phyloP scores from a whole-genome alignment of 176 grass and related monocot species.

The Oryza glaberrima region DNA sequence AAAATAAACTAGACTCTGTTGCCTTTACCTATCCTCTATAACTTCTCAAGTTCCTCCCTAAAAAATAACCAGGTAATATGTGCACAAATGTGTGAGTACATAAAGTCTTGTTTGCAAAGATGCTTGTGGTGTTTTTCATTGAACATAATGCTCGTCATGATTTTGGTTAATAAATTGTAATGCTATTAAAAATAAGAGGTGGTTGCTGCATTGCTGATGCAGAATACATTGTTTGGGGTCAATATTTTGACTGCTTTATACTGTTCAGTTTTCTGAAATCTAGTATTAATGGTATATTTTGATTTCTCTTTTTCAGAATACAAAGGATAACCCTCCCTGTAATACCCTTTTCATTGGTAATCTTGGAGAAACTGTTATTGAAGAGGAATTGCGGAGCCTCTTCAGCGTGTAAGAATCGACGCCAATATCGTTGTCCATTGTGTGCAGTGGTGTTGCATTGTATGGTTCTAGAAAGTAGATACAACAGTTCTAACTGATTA shows the following conservation, averaged over 20 bases:
- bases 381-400: slow-evolving; percentile 88
- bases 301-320: slow-evolving; percentile 78
- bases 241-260: slow-evolving; percentile 21
- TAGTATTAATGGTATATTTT: not conserved
- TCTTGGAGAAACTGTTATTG: slow-evolving; percentile 96
- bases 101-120: not conserved
- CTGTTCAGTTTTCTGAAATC: not conserved
- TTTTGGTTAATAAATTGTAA: not conserved
- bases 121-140: not conserved
- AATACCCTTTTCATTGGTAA: slow-evolving; percentile 99
- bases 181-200: not conserved
- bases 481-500: slow-evolving; percentile 4
- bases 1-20: slow-evolving; percentile 1
- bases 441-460: not conserved
- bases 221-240: not conserved
- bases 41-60: not conserved
- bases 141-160: not conserved
- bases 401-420: slow-evolving; percentile 79
- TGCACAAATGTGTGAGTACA: not conserved
- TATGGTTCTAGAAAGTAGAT: slow-evolving; percentile 9
- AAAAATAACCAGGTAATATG: not conserved
- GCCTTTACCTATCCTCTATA: not conserved
- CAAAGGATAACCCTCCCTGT: slow-evolving; percentile 97
- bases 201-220: not conserved
- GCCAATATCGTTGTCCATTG: slow-evolving; percentile 16